phyloP scores from a whole-genome alignment of 2,329 filamentous ascomycete species.

The Penicillium rolfsii region DNA sequence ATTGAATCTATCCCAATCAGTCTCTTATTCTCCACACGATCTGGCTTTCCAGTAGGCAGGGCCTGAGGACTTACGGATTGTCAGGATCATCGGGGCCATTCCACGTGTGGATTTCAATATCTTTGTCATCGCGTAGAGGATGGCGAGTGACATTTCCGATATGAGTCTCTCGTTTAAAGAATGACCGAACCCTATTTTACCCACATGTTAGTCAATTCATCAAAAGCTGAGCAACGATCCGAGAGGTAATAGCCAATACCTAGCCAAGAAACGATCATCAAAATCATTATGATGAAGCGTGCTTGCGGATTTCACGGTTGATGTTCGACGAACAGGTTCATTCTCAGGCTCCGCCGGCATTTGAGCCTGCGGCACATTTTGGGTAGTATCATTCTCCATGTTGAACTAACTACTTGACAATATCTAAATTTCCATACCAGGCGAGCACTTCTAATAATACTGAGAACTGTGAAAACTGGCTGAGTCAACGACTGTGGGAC shows the following conservation, averaged over 20 bases:
- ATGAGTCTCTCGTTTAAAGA: constrained; percentile 31
- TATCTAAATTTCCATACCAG: too few species aligned
- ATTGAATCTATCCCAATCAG: constrained; percentile 29
- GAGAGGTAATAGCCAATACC: constrained; percentile 10
- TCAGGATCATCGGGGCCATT: constrained; percentile 35
- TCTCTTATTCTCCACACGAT: background rate
- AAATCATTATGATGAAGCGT: constrained; percentile 32
- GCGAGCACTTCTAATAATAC: background rate
- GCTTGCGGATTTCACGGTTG: constrained; percentile 19
- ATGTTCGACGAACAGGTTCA: constrained; percentile 16
- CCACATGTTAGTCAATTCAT: background rate
- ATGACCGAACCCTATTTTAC: constrained; percentile 25
- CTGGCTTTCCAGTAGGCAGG: too few species aligned
- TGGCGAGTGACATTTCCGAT: constrained; percentile 31
- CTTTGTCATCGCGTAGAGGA: constrained; percentile 24
- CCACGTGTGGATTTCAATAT: constrained; percentile 38
- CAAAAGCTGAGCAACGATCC: background rate
- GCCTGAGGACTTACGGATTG: constrained; percentile 29
- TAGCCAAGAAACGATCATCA: constrained; percentile 29
- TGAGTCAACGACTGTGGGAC: constrained; percentile 18
- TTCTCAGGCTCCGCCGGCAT: background rate
- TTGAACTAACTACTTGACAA: background rate
- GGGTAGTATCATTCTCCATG: background rate
- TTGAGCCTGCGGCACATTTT: constrained; percentile 6
- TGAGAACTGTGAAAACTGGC: background rate